A percentile compares a stretch with the other conserved stretches of the same genome.
phyloP scores from a whole-genome alignment of 164 flowering plant species.

The Platanus orientalis region DNA sequence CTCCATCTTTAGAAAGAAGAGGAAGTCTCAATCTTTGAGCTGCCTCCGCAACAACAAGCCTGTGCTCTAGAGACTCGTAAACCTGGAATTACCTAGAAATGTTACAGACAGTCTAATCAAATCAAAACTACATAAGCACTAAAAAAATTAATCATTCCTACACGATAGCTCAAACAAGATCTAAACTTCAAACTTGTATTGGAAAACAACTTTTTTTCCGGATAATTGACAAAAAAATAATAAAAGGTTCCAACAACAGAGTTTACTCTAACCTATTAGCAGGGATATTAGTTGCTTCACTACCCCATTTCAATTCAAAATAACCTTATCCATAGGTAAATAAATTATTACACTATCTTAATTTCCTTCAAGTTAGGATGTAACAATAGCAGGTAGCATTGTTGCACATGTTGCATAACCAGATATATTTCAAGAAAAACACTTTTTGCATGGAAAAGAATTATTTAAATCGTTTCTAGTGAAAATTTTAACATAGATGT shows the following conservation, averaged over 20 bases:
- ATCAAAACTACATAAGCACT: neutral
- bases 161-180: neutral
- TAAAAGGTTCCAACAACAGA: too few species aligned
- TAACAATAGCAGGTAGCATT: too few species aligned
- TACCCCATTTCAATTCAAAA: neutral
- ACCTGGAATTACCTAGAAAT: slow-evolving; percentile 38
- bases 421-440: too few species aligned
- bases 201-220: too few species aligned
- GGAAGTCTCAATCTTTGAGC: slow-evolving; percentile 94
- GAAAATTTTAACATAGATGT: too few species aligned
- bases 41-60: slow-evolving; percentile 84
- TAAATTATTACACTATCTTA: too few species aligned
- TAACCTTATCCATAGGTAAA: neutral
- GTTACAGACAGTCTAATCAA: neutral
- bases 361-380: too few species aligned
- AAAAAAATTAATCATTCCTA: neutral
- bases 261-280: neutral
- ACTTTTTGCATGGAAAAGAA: too few species aligned
- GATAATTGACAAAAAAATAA: too few species aligned
- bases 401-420: too few species aligned
- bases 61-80: slow-evolving; percentile 77
- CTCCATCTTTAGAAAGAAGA: slow-evolving; percentile 90
- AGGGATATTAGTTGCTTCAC: too few species aligned
- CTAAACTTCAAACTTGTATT: neutral
- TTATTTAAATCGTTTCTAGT: too few species aligned